Percentiles rank a stretch among this genome's conserved stretches.
Conservation (phyloP, 192 early-diverging fungal species). For the Mortierella antarctica region DNA sequence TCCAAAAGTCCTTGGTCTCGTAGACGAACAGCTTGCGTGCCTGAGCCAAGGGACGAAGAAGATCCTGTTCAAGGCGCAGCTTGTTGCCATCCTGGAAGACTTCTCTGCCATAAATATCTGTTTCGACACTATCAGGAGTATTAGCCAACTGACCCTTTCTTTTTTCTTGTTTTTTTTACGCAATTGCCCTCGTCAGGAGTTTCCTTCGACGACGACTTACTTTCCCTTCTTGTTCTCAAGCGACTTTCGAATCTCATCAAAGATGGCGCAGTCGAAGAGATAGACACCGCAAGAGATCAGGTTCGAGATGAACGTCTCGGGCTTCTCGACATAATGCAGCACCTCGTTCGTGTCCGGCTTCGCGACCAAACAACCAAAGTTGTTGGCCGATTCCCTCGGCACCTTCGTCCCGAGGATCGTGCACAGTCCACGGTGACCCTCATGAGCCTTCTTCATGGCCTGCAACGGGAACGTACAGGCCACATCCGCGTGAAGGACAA, state of each 20-base stretch:
- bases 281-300: conserved; percentile 96
- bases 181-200: background rate
- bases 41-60: conserved; percentile 86
- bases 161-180: background rate
- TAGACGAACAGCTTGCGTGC: conserved; percentile 88
- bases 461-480: conserved; percentile 93
- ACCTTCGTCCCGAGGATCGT: conserved; percentile 93
- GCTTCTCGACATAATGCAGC: conserved; percentile 98
- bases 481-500: conserved; percentile 98
- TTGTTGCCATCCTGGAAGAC: conserved; percentile 64
- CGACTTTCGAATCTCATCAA: conserved; percentile 84
- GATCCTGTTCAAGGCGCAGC: conserved; percentile 93
- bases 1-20: conserved; percentile 92
- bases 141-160: background rate
- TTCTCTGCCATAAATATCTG: conserved; percentile 47
- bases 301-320: conserved; percentile 94
- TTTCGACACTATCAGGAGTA: conserved; percentile 43
- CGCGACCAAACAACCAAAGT: conserved; percentile 95
- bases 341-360: conserved; percentile 90
- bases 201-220: conserved; percentile 18
- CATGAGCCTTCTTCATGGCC: conserved; percentile 88
- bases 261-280: conserved; percentile 90
- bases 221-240: conserved; percentile 74
- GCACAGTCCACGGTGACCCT: conserved; percentile 81
- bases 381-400: conserved; percentile 77